Percentiles rank a stretch among this genome's conserved stretches.
phyloP scores from a whole-genome alignment of 495 filamentous ascomycete species.

The Annulohypoxylon moriforme region DNA sequence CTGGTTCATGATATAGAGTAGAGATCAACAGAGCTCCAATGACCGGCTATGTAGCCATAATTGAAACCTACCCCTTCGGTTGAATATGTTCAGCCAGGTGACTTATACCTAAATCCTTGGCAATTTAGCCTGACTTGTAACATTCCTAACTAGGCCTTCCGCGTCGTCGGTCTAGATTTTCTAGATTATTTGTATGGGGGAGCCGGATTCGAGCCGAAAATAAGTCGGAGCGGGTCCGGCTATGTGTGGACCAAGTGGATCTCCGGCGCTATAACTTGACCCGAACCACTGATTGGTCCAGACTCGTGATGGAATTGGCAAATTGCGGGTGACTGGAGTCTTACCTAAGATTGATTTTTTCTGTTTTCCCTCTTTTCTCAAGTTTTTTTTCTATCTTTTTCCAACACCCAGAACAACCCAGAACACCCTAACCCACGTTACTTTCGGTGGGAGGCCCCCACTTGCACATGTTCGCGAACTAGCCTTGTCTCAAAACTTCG shows the following conservation, averaged over 20 bases:
- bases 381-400: conserved; percentile 6
- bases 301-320: conserved; percentile 31
- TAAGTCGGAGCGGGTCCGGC: conserved; percentile 44
- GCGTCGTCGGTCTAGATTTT: conserved; percentile 34
- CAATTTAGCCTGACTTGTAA: conserved; percentile 45
- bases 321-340: conserved; percentile 34
- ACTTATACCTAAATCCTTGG: conserved; percentile 41
- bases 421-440: conserved; percentile 36
- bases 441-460: conserved; percentile 29
- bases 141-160: conserved; percentile 43
- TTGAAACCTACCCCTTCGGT: conserved; percentile 35
- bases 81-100: conserved; percentile 34
- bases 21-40: conserved; percentile 10
- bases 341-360: conserved; percentile 27
- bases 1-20: conserved; percentile 15
- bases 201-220: conserved; percentile 43
- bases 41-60: conserved; percentile 14
- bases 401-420: conserved; percentile 23
- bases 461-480: conserved; percentile 39
- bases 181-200: conserved; percentile 26
- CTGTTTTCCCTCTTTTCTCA: not conserved
- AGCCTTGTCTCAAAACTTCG: conserved; percentile 29
- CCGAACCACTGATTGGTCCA: conserved; percentile 36
- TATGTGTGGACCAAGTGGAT: conserved; percentile 29
- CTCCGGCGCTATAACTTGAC: conserved; percentile 36